Conservation (phyloP, 2,329 filamentous ascomycete species). For the Scopulariopsis brevicaulis region DNA sequence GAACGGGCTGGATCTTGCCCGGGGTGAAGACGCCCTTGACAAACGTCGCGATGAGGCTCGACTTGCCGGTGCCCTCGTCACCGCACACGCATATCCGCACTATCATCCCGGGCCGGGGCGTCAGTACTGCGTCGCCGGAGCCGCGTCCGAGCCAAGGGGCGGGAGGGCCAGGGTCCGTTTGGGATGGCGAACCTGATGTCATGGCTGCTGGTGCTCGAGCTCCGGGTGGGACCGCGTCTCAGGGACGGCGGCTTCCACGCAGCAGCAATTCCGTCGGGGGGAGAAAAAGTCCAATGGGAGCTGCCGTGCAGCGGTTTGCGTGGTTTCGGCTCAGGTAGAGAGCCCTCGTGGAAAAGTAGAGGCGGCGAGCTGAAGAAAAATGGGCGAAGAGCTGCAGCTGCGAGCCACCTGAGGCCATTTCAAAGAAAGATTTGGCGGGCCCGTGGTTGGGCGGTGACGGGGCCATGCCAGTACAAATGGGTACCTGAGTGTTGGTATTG, state of each 20-base stretch:
- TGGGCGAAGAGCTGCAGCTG: neutral
- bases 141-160: neutral
- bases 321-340: neutral
- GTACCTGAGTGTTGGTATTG: neutral
- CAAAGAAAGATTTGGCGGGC: neutral
- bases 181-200: slow-evolving; percentile 4
- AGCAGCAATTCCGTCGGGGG: neutral
- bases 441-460: neutral
- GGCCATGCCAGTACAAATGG: neutral
- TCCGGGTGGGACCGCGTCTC: neutral
- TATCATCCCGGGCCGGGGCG: slow-evolving; percentile 9
- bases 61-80: slow-evolving; percentile 92
- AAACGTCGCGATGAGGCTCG: slow-evolving; percentile 83
- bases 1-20: slow-evolving; percentile 86
- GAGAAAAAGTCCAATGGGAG: neutral
- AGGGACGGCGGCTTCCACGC: neutral
- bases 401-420: neutral
- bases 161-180: neutral
- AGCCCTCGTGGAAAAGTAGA: neutral
- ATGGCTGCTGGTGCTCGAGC: neutral
- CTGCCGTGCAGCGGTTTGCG: neutral
- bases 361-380: neutral
- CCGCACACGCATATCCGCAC: slow-evolving; percentile 95
- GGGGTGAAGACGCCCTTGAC: slow-evolving; percentile 96
- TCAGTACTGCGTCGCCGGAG: neutral